Conservation (phyloP, 805 yeast genomes). For the Barnettozyma vustinii region DNA sequence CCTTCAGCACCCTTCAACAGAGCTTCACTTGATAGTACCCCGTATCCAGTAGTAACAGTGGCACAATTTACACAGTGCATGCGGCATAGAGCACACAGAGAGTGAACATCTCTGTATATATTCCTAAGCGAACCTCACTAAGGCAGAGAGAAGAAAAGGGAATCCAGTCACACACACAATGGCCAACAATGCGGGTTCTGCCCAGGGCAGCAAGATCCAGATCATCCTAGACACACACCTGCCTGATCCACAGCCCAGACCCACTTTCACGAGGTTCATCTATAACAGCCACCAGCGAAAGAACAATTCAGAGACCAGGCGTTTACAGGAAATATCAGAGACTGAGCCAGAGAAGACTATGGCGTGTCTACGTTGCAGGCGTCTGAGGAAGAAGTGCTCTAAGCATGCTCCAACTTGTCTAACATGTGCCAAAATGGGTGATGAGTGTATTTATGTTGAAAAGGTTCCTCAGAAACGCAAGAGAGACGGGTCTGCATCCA, state of each 20-base stretch:
- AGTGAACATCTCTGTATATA: not conserved
- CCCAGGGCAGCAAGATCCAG: not conserved
- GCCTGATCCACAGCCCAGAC: not conserved
- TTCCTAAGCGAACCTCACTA: not conserved
- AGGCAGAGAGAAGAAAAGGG: not conserved
- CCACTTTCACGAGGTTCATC: constrained; percentile 11
- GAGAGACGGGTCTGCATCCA: not conserved
- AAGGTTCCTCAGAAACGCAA: constrained; percentile 7
- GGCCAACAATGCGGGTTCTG: not conserved
- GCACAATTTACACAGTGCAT: not conserved
- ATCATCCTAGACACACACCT: not conserved
- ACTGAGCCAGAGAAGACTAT: constrained; percentile 5
- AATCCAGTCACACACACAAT: not conserved
- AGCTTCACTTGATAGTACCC: too few species aligned
- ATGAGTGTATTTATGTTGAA: constrained; percentile 25
- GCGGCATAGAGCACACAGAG: not conserved
- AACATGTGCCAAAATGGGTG: constrained; percentile 42
- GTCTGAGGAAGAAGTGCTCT: constrained; percentile 10
- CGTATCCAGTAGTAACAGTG: not conserved
- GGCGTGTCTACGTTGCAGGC: constrained; percentile 9
- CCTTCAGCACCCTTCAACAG: too few species aligned
- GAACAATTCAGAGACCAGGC: not conserved
- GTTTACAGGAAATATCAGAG: constrained; percentile 1
- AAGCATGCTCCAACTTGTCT: constrained; percentile 27
- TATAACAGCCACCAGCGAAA: constrained; percentile 16